Base-by-base conservation (phyloP, 2,329 filamentous ascomycete genomes). In the Colletotrichum kahawae region DNA sequence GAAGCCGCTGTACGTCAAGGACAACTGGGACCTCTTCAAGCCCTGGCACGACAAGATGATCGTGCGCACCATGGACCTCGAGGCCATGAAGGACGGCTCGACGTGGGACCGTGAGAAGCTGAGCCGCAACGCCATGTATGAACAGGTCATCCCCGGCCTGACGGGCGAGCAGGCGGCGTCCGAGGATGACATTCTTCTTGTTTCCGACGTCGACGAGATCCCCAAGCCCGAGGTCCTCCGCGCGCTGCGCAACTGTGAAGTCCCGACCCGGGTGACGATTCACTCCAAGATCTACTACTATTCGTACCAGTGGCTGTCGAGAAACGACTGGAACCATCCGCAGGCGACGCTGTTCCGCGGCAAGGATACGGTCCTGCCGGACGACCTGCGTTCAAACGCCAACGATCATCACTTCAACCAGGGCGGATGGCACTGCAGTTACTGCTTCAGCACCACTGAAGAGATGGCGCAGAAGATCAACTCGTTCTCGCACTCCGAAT, bases 161-260 rank as follows among this genome's bases (percentile, higher is more conserved):
- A 75, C 79, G 1, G 87, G 85, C 66, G 80, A 81, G 3, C 79
- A 84, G 59, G 83, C 84, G 6, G 87, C 90, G 4, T 79, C 82
- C 0, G 67, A 80, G 3, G 88, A 88, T 69, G 91, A 93, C 78
- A 89, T 91, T 31, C 84, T 93, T 31, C 80, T 93, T 70, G 88
- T 92, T 3, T 88, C 90, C 70, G 91, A 92, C 79, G 88, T 92
- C 18, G 90, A 92, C 80, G 91, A 93, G 83, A 88, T 93, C 60
- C 85, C 88, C 7, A 88, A 89, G 3, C 90, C 90, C 1, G 83
- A 85, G 65, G 85, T 89, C 18, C 79, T 91, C 13, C 80, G 83
- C 14, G 78, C 88, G 3, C 85, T 92, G 10, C 87, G 88, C 31
- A 84, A 86, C 9, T 91, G 90, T 82, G 79, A 81, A 18, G 90